Conservation (phyloP, 1,139 yeast species). For the Sugiyamaella xylanicola region DNA sequence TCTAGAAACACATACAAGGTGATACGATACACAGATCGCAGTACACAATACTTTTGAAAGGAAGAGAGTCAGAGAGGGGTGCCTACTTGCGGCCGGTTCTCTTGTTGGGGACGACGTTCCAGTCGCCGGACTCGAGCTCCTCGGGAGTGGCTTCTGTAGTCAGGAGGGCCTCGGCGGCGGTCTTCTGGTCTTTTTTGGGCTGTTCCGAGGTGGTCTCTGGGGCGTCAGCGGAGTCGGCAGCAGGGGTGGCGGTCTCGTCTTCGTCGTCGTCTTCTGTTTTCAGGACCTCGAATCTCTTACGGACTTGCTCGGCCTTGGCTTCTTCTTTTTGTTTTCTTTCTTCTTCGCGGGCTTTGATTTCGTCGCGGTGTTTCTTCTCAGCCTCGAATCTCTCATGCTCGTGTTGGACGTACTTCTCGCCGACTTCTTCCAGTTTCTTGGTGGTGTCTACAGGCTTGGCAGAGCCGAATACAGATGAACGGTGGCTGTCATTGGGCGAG, state of each 20-base stretch:
- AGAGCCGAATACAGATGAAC: conserved; percentile 41
- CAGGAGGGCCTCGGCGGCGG: conserved; percentile 47
- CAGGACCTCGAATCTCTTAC: conserved; percentile 59
- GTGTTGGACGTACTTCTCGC: conserved; percentile 34
- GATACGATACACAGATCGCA: neutral
- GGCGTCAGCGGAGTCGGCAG: conserved; percentile 23
- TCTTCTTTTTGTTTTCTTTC: conserved; percentile 23
- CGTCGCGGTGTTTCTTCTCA: conserved; percentile 20
- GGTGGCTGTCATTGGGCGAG: conserved; percentile 27
- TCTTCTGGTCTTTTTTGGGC: conserved; percentile 32
- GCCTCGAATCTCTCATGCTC: conserved; percentile 36
- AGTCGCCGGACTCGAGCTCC: conserved; percentile 55
- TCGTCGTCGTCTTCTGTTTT: conserved; percentile 68
- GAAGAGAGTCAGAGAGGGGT: neutral
- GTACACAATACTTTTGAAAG: neutral
- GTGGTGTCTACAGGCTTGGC: conserved; percentile 47
- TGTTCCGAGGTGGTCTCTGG: conserved; percentile 28
- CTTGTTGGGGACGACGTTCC: conserved; percentile 56
- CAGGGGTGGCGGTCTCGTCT: conserved; percentile 36
- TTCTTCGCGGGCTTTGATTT: conserved; percentile 19
- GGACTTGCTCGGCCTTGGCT: conserved; percentile 29
- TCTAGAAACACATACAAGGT: conserved; percentile 9
- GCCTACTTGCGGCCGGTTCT: conserved; percentile 23
- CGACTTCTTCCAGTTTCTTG: conserved; percentile 37
- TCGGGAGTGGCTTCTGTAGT: conserved; percentile 44